Percentiles rank a stretch among this genome's conserved stretches.
These are phyloP conservation scores for Heliocybe sulcata DNA, from an alignment of 1,284 basidiomycete species.

Conservation along the genomic window DNA sequence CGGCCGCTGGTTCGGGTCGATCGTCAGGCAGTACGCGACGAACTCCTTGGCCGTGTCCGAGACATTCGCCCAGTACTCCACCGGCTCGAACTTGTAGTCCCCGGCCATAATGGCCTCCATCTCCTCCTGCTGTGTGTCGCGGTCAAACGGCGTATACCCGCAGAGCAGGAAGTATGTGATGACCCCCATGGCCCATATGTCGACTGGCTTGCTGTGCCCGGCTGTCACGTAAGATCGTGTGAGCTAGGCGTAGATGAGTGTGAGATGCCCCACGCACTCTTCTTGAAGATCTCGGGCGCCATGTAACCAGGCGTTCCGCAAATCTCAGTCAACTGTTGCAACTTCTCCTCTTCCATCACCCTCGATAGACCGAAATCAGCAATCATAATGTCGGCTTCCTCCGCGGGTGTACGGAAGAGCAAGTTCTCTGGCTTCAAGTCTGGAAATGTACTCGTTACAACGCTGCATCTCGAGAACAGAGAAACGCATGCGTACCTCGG, in stretches of 20 bases:
- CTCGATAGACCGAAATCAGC: slow-evolving; percentile 94
- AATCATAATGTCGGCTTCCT: slow-evolving; percentile 93
- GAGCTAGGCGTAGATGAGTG: slow-evolving; percentile 2
- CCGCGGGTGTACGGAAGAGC: slow-evolving; percentile 84
- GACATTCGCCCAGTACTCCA: slow-evolving; percentile 84
- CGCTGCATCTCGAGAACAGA: background rate
- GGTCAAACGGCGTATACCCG: slow-evolving; percentile 93
- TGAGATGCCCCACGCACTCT: slow-evolving; percentile 44
- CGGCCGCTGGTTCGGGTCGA: slow-evolving; percentile 73
- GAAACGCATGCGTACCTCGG: slow-evolving; percentile 52
- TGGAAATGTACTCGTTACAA: slow-evolving; percentile 17
- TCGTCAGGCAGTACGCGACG: slow-evolving; percentile 74
- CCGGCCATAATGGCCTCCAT: slow-evolving; percentile 92
- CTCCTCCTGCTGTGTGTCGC: slow-evolving; percentile 81
- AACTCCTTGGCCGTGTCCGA: slow-evolving; percentile 80
- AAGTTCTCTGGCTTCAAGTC: slow-evolving; percentile 98
- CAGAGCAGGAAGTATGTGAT: slow-evolving; percentile 94
- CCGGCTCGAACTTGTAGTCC: slow-evolving; percentile 89
- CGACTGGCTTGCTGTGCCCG: slow-evolving; percentile 94
- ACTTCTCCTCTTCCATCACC: slow-evolving; percentile 87
- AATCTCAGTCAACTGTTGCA: slow-evolving; percentile 87
- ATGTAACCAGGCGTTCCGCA: slow-evolving; percentile 97
- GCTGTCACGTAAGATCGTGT: slow-evolving; percentile 30
- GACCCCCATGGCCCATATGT: slow-evolving; percentile 96
- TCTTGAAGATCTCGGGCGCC: slow-evolving; percentile 98